Evolutionary conservation across 805 yeast genomes (phyloP).

Genomic region (Metschnikowia reukaufii): DNA sequence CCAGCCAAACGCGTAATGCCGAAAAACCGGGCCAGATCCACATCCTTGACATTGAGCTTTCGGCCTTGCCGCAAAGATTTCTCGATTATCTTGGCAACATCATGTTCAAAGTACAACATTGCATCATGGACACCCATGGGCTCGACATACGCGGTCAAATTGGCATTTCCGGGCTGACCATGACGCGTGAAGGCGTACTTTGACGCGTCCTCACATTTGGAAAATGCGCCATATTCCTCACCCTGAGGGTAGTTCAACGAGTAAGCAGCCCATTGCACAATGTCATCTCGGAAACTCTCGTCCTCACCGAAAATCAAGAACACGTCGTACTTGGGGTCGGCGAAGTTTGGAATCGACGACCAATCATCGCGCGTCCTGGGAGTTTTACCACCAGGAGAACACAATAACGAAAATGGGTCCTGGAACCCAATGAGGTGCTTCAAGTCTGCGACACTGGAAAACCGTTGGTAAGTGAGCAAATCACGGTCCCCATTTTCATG

Average conservation of each 20-base stretch:
- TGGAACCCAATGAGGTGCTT: constrained; percentile 12
- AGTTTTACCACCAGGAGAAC: constrained; percentile 27
- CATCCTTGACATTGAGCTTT: constrained; percentile 11
- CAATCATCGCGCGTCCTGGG: constrained; percentile 31
- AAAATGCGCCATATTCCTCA: constrained; percentile 28
- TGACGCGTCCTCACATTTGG: constrained; percentile 18
- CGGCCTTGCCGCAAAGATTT: constrained; percentile 9
- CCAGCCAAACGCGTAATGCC: constrained; percentile 15
- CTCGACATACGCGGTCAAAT: constrained; percentile 19
- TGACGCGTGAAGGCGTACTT: constrained; percentile 25
- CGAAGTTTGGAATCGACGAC: constrained; percentile 33
- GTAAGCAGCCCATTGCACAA: constrained; percentile 34
- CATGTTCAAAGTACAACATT: constrained; percentile 19
- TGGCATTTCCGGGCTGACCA: constrained; percentile 21
- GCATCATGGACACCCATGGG: constrained; percentile 23
- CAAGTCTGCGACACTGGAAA: constrained; percentile 11
- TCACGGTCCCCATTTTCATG: constrained; percentile 27
- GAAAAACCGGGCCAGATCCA: constrained; percentile 14
- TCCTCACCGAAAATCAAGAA: constrained; percentile 42
- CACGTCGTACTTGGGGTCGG: constrained; percentile 26
- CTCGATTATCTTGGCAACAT: constrained; percentile 5
- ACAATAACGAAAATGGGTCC: constrained; percentile 18
- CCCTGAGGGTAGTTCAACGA: constrained; percentile 32
- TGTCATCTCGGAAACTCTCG: constrained; percentile 42
- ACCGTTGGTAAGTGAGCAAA: constrained; percentile 16